Conservation (phyloP, 208 protist species). For the Crithidia expoeki region DNA sequence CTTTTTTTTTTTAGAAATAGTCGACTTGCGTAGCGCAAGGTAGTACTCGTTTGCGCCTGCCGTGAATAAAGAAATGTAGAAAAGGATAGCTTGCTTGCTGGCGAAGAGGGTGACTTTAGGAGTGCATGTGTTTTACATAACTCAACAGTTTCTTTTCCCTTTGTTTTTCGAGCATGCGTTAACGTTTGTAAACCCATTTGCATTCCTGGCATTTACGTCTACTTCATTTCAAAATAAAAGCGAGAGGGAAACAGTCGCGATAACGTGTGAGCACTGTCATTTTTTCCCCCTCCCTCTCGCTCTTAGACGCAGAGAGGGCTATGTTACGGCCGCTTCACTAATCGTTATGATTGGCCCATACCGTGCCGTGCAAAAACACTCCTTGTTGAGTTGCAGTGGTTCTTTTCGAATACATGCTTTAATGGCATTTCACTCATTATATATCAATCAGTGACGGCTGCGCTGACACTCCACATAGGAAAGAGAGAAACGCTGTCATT, state of each 20-base stretch:
- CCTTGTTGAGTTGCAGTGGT: too few relatives aligned
- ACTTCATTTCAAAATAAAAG: slow-evolving; percentile 29
- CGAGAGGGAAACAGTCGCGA: not conserved
- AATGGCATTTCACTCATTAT: too few relatives aligned
- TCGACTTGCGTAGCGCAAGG: slow-evolving; percentile 24
- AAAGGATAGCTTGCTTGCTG: not conserved
- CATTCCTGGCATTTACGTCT: slow-evolving; percentile 16
- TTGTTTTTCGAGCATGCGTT: slow-evolving; percentile 6
- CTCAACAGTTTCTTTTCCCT: slow-evolving; percentile 10
- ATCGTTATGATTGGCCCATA: too few relatives aligned
- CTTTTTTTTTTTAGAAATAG: slow-evolving; percentile 13
- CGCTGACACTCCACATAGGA: too few relatives aligned
- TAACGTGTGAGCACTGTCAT: not conserved
- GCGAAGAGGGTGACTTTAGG: not conserved
- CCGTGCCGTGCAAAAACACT: too few relatives aligned
- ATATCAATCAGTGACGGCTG: too few relatives aligned
- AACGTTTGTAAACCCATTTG: slow-evolving; percentile 5
- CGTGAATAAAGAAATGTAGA: not conserved
- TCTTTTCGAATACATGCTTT: too few relatives aligned
- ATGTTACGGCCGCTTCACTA: too few relatives aligned
- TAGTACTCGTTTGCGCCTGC: slow-evolving; percentile 6
- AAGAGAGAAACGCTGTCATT: too few relatives aligned
- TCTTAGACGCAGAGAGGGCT: too few relatives aligned
- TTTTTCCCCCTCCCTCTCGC: not conserved
- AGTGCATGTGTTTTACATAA: not conserved